Evolutionary conservation across 2,329 filamentous ascomycete species (phyloP).

Genomic region (Drechslerella stenobrocha): DNA sequence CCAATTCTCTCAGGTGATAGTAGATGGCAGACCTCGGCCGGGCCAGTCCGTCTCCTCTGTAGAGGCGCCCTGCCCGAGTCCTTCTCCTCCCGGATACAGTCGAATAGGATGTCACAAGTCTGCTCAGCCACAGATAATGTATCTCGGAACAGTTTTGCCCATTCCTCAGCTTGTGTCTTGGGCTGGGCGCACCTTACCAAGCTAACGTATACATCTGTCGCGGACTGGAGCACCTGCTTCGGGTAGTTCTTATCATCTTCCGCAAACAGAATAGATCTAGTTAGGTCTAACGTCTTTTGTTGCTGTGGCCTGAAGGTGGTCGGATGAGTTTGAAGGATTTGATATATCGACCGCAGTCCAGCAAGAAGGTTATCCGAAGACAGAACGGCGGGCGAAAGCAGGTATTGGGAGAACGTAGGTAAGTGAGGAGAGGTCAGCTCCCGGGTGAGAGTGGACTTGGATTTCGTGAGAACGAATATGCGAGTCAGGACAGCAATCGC

Average conservation of each 20-base stretch:
- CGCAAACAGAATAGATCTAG: slow-evolving; percentile 27
- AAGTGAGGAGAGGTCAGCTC: slow-evolving; percentile 52
- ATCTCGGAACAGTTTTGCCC: slow-evolving; percentile 37
- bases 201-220: slow-evolving; percentile 16
- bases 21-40: slow-evolving; percentile 15
- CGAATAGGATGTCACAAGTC: slow-evolving; percentile 37
- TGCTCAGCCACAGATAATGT: slow-evolving; percentile 18
- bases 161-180: slow-evolving; percentile 33
- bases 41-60: neutral
- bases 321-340: slow-evolving; percentile 51
- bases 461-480: slow-evolving; percentile 50
- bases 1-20: slow-evolving; percentile 32
- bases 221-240: slow-evolving; percentile 5
- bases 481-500: slow-evolving; percentile 50
- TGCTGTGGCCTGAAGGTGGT: slow-evolving; percentile 52
- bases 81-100: slow-evolving; percentile 32
- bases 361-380: slow-evolving; percentile 18
- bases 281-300: slow-evolving; percentile 30
- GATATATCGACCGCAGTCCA: slow-evolving; percentile 49
- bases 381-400: slow-evolving; percentile 15
- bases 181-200: slow-evolving; percentile 25
- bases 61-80: slow-evolving; percentile 14
- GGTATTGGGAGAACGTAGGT: slow-evolving; percentile 47
- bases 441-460: slow-evolving; percentile 50
- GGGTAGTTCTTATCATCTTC: slow-evolving; percentile 28